Evolutionary conservation across 805 yeast species (phyloP).

Genomic region (Wickerhamomyces canadensis): DNA sequence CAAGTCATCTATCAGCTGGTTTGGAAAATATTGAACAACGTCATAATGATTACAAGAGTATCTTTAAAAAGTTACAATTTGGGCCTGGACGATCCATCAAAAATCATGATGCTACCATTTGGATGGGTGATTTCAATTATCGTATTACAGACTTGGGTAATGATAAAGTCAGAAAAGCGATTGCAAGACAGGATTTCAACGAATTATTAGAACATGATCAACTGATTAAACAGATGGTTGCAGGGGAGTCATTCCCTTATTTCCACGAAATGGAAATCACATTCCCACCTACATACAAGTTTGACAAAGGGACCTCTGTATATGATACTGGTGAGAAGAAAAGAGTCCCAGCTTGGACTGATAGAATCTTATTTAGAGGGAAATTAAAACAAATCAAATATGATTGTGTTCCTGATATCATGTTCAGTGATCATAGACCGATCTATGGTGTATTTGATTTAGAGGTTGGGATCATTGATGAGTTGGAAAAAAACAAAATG

Average conservation of each 20-base stretch:
- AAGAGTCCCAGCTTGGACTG: slow-evolving; percentile 98
- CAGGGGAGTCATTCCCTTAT: slow-evolving; percentile 73
- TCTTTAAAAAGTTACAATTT: slow-evolving; percentile 63
- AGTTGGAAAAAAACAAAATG: slow-evolving; percentile 41
- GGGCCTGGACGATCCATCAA: slow-evolving; percentile 50
- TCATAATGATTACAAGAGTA: slow-evolving; percentile 78
- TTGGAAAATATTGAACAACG: slow-evolving; percentile 74
- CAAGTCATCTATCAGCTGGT: slow-evolving; percentile 94
- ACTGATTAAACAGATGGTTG: slow-evolving; percentile 65
- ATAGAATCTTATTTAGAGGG: slow-evolving; percentile 69
- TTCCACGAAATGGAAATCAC: slow-evolving; percentile 75
- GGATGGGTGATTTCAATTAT: slow-evolving; percentile 94
- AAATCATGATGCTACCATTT: slow-evolving; percentile 79
- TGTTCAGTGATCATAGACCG: slow-evolving; percentile 87
- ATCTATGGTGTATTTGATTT: slow-evolving; percentile 71
- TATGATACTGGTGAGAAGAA: slow-evolving; percentile 91
- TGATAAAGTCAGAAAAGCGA: slow-evolving; percentile 58
- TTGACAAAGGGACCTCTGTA: slow-evolving; percentile 73
- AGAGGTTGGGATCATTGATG: slow-evolving; percentile 60
- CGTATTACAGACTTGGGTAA: slow-evolving; percentile 61
- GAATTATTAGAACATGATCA: slow-evolving; percentile 72
- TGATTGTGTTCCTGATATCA: slow-evolving; percentile 47
- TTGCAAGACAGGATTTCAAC: slow-evolving; percentile 41
- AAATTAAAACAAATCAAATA: slow-evolving; percentile 56
- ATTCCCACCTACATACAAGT: slow-evolving; percentile 92